These are phyloP conservation scores for Paecilomyces variotii DNA, from an alignment of 2,329 filamentous ascomycete genomes.

Conservation along the genomic window DNA sequence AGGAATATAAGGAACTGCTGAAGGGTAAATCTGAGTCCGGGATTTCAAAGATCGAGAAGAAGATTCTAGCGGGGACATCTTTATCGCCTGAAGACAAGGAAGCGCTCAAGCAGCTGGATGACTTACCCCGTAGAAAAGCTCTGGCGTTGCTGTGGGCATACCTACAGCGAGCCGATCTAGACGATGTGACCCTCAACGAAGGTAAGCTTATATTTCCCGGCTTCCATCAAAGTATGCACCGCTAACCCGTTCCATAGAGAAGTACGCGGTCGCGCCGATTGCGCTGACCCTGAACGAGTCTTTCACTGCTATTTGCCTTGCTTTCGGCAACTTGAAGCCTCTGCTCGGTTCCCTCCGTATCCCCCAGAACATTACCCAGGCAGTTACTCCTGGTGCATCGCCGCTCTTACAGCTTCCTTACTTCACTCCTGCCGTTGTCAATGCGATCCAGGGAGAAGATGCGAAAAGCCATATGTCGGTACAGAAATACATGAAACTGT, in stretches of 20 bases:
- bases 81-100: conserved; percentile 67
- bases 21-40: conserved; percentile 73
- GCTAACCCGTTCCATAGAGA: conserved; percentile 43
- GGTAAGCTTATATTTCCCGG: conserved; percentile 26
- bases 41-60: conserved; percentile 74
- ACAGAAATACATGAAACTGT: conserved; percentile 80
- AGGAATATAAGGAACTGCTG: conserved; percentile 72
- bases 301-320: conserved; percentile 77
- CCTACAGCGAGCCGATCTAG: conserved; percentile 76
- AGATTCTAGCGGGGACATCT: conserved; percentile 57
- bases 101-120: conserved; percentile 72
- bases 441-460: conserved; percentile 45
- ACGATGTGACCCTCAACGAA: conserved; percentile 66
- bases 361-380: conserved; percentile 84
- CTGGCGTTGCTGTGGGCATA: conserved; percentile 92
- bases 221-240: not conserved
- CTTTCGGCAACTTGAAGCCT: conserved; percentile 75
- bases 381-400: conserved; percentile 71
- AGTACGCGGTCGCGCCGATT: conserved; percentile 81
- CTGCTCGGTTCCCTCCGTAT: conserved; percentile 74
- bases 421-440: conserved; percentile 58
- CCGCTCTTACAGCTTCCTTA: conserved; percentile 87
- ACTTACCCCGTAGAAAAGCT: conserved; percentile 72
- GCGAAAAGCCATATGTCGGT: conserved; percentile 68
- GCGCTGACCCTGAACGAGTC: conserved; percentile 79